Base-by-base conservation (phyloP, 371 early-diverging fungal genomes). In the Lichtheimia hyalospora region DNA sequence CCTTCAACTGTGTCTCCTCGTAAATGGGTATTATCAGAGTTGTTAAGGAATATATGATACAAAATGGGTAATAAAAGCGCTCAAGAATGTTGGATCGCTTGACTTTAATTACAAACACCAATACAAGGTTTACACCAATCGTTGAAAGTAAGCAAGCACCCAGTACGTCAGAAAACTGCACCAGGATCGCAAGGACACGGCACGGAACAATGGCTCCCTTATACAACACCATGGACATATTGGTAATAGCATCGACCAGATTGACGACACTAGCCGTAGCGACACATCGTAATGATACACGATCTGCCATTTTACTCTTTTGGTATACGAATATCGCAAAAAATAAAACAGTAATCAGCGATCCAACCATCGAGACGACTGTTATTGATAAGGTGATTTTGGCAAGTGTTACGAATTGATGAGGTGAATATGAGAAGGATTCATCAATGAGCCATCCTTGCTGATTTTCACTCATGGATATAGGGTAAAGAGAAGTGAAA, bases 241-340 rank as follows among this genome's bases (percentile, higher is more conserved):
- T 34, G 13, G 69, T 52, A 7, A 52, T 21, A 10, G 54, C 52
- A n/a, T 63, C 56, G 13, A 69, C 28, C 3, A 58, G 12, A 23
- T 68, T 55, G 28, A 58, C 42, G 0, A 66, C 6, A 13, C 52
- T 54, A 2, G 69, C 63, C 3, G 60, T 18, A 10, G 63, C 60
- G 12, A 74, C 74, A 40, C 74, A 74, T 10, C 71, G 51, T n/a
- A 74, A 16, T 1, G 71, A 74, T n/a, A 74, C 60, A 25, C 71
- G 54, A 23, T 74, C 65, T 6, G 60, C 59, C 40, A 40, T 23
- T 8, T 41, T 20, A 14, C 59, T n/a, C 3, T 57, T 34, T 15
- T 23, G 27, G 18, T 48, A 13, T 46, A 57, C 28, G 15, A 48
- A 28, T 16, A 49, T 4, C 44, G 42, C 8, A 6, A 34, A 46